Evolutionary conservation across 306 rosid species (phyloP), one percentile per base, ranked within the genome.

Genomic region (Lathyrus oleraceus): DNA sequence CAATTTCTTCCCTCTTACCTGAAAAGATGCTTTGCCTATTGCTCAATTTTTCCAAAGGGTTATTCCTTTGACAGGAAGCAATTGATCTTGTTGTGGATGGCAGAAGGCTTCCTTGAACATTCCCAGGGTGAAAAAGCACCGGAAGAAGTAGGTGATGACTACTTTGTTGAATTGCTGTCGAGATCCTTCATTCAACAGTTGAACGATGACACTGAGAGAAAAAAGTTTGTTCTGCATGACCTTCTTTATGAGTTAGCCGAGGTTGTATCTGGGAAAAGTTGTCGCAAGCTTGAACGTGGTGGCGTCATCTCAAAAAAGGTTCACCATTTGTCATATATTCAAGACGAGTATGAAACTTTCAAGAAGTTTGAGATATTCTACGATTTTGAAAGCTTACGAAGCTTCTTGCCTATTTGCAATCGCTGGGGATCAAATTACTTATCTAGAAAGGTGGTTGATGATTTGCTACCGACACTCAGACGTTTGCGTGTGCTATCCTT

Each of bases 21-120:
- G 69, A 63, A 63, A 40, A 63, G 69, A 40, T 63, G 69, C 21
- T 63, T 63, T 40, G 52, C 69, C 19, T 63, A 63, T 63, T 63
- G 69, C 36, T 63, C 69, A 20, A 2, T 63, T 40, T 63, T 40
- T 63, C 69, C 69, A 3, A 63, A 63, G 51, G 36, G 30, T 20
- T 40, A 12, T 63, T 17, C 6, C 1, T 6, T 40, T 12, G 53
- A 40, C 1, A 78, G 40, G 45, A 54, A 69, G 43, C 1, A 27
- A 1, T 14, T 81, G 23, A 21, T 78, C 27, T 28, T 36, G 13
- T 40, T 78, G 5, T 84, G 84, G 88, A 76, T 78, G 82, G 86
- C 78, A 4, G 82, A 81, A 59, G 82, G 84, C 1, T 63, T 81
- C 2, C 16, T 84, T 0, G 52, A 27, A 1, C 21, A 68, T 19